phyloP scores from a whole-genome alignment of 371 early-diverging fungal species.

The Phascolomyces articulosus region DNA sequence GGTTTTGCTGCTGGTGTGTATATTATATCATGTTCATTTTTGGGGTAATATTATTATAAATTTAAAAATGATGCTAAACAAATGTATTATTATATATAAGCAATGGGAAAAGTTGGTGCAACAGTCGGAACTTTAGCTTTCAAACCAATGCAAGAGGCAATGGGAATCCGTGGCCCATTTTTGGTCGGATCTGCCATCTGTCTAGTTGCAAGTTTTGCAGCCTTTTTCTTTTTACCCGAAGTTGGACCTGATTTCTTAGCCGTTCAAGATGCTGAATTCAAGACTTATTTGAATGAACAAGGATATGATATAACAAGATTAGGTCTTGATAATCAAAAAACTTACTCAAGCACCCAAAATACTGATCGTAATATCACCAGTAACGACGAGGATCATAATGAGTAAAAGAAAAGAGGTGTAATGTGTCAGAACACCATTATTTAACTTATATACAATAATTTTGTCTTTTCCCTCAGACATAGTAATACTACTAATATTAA shows the following conservation, averaged over 20 bases:
- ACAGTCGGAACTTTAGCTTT: conserved; percentile 48
- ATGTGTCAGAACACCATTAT: no score
- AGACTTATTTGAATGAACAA: conserved; percentile 47
- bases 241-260: conserved; percentile 47
- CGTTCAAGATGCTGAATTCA: conserved; percentile 58
- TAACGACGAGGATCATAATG: not conserved
- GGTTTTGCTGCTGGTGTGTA: conserved; percentile 57
- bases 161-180: conserved; percentile 42
- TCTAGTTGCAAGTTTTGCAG: conserved; percentile 30
- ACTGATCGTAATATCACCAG: conserved; percentile 2
- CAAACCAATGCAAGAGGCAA: conserved; percentile 41
- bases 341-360: conserved; percentile 7
- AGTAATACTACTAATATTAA: no score
- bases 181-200: conserved; percentile 43
- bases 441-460: no score
- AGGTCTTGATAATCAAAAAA: conserved; percentile 21
- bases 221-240: conserved; percentile 37
- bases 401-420: not conserved
- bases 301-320: conserved; percentile 55
- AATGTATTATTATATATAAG: conserved; percentile 12
- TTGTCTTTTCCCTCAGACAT: no score
- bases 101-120: conserved; percentile 59
- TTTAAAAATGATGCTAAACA: not conserved
- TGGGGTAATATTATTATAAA: not conserved
- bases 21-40: not conserved